A percentile compares a stretch with the other conserved stretches of the same genome.
Conservation (phyloP, 108 stramenopile species). For the Skeletonema tropicum region DNA sequence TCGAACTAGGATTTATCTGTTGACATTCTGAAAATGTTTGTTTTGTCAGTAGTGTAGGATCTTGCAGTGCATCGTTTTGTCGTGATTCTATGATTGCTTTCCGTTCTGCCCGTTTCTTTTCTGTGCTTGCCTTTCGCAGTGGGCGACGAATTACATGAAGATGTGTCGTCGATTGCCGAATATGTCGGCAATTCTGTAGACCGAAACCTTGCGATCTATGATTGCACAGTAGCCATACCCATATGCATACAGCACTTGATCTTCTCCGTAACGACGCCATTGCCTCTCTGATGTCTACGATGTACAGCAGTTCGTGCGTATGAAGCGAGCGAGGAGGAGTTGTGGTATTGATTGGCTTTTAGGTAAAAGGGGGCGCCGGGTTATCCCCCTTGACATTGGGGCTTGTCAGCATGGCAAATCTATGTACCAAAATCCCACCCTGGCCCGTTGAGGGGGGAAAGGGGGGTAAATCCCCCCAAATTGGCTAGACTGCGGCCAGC, state of each 20-base stretch:
- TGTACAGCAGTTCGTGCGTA: too few species aligned
- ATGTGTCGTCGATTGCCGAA: not conserved
- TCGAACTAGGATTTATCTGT: conserved; percentile 55
- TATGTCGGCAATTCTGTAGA: not conserved
- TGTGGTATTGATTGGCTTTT: too few species aligned
- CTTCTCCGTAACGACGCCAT: conserved; percentile 1
- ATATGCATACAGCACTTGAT: not conserved
- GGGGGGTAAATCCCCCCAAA: too few species aligned
- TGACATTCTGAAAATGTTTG: conserved; percentile 54
- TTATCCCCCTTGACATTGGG: too few species aligned
- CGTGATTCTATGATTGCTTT: conserved; percentile 44
- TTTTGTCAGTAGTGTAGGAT: conserved; percentile 69
- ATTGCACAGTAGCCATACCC: not conserved
- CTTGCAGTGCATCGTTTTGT: conserved; percentile 68
- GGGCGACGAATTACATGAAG: conserved; percentile 38
- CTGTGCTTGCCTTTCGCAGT: conserved; percentile 41
- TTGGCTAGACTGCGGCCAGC: too few species aligned
- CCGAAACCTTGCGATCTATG: conserved; percentile 11
- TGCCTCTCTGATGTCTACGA: not conserved
- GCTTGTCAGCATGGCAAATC: too few species aligned
- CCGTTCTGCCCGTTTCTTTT: conserved; percentile 46
- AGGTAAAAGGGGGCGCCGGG: too few species aligned
- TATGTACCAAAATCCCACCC: too few species aligned
- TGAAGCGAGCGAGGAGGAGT: too few species aligned
- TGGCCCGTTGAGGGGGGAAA: too few species aligned